Evolutionary conservation across 257 asterid genomes (phyloP).

Genomic region (Salvia hispanica): DNA sequence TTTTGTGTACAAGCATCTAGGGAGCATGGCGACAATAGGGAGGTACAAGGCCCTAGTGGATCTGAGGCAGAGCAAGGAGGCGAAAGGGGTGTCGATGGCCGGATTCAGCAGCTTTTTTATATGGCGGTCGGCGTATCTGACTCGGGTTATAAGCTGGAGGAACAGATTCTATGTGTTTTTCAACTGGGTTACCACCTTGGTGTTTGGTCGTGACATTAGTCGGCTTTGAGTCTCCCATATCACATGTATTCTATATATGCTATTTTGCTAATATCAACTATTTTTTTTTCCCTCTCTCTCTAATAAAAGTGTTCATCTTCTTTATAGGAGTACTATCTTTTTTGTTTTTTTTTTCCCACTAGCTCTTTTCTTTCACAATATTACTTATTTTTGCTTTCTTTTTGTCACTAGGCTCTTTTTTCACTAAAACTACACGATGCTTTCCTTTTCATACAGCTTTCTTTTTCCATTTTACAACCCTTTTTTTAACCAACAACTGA

Average conservation of each 20-base stretch:
- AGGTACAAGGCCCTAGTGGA: slow-evolving; percentile 96
- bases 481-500: too few relatives aligned
- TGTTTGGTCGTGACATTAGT: slow-evolving; percentile 90
- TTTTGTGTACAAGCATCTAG: slow-evolving; percentile 80
- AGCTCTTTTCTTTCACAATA: too few relatives aligned
- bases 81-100: slow-evolving; percentile 70
- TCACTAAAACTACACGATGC: too few relatives aligned
- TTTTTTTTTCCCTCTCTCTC: not conserved
- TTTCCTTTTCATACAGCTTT: too few relatives aligned
- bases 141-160: slow-evolving; percentile 95
- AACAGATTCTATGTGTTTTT: slow-evolving; percentile 82
- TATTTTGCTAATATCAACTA: not conserved
- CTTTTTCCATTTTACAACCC: too few relatives aligned
- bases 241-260: too few relatives aligned
- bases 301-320: too few relatives aligned
- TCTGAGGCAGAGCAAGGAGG: slow-evolving; percentile 96
- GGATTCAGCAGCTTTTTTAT: slow-evolving; percentile 88
- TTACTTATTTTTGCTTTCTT: too few relatives aligned
- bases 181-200: slow-evolving; percentile 82
- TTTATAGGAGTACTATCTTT: too few relatives aligned
- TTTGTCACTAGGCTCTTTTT: too few relatives aligned
- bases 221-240: slow-evolving; percentile 45
- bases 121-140: slow-evolving; percentile 95
- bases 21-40: slow-evolving; percentile 96
- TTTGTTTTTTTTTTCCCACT: too few relatives aligned